Conservation (phyloP, 345 rosid species). For the Rhizophora apiculata region DNA sequence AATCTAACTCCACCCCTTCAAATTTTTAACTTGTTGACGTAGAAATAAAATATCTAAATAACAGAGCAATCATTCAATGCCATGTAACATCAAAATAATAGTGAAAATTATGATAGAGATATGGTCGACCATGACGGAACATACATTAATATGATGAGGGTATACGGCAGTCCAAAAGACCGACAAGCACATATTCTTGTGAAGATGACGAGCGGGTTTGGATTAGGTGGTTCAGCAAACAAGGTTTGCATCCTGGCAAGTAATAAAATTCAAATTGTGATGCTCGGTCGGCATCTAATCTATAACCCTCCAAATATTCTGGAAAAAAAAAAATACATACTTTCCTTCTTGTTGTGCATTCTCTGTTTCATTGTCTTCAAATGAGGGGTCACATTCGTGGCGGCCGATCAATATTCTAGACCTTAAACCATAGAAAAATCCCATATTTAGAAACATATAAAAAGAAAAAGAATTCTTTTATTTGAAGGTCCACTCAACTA, state of each 20-base stretch:
- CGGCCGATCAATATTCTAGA: background rate
- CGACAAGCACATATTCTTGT: conserved; percentile 20
- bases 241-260: conserved; percentile 27
- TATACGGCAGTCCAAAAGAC: conserved; percentile 29
- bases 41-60: background rate
- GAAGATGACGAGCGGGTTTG: conserved; percentile 3
- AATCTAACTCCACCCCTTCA: conserved; percentile 27
- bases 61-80: background rate
- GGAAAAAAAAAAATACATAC: too few species aligned
- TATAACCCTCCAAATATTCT: conserved; percentile 6
- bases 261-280: conserved; percentile 34
- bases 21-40: conserved; percentile 18
- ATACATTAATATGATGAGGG: conserved; percentile 14
- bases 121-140: conserved; percentile 13
- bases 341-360: too few species aligned
- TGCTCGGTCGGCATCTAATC: conserved; percentile 52
- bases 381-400: background rate
- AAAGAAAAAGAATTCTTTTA: too few species aligned
- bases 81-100: background rate
- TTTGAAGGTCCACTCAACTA: too few species aligned
- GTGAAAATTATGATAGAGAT: conserved; percentile 1
- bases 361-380: background rate
- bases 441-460: background rate
- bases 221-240: conserved; percentile 36
- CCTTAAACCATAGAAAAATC: conserved; percentile 1